Percentiles rank a stretch among this genome's conserved stretches.
Conservation (phyloP, 1,139 yeast genomes). For the Suhomyces guaymorum region DNA sequence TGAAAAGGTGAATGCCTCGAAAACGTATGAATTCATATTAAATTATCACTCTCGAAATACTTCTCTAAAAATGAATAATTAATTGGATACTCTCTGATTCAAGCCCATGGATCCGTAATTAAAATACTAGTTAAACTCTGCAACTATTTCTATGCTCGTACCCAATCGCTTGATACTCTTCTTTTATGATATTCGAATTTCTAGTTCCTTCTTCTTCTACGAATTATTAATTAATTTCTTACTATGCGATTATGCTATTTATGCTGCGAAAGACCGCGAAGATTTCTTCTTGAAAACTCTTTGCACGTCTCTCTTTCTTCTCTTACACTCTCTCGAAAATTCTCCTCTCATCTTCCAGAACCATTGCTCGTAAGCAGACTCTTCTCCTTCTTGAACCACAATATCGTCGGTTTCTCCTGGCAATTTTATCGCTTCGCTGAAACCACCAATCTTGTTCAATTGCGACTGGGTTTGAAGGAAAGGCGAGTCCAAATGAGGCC, state of each 20-base stretch:
- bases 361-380: constrained; percentile 66
- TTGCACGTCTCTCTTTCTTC: constrained; percentile 70
- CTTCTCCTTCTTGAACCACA: constrained; percentile 37
- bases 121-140: too few species aligned
- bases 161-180: too few species aligned
- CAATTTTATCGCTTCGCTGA: constrained; percentile 27
- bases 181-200: too few species aligned
- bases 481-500: constrained; percentile 82
- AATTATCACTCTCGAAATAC: too few species aligned
- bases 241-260: not conserved
- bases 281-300: constrained; percentile 55
- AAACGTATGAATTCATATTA: too few species aligned
- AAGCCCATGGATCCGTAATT: too few species aligned
- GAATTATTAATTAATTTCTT: not conserved
- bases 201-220: too few species aligned
- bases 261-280: constrained; percentile 4
- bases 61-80: too few species aligned
- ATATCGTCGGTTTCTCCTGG: constrained; percentile 38
- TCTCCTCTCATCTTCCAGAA: constrained; percentile 86
- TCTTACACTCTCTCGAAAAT: constrained; percentile 72
- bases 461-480: constrained; percentile 84
- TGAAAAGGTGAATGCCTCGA: too few species aligned
- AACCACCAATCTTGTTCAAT: constrained; percentile 54
- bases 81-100: too few species aligned
- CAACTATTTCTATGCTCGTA: too few species aligned